phyloP scores from a whole-genome alignment of 441 rosid genomes.

The Eutrema salsugineum region DNA sequence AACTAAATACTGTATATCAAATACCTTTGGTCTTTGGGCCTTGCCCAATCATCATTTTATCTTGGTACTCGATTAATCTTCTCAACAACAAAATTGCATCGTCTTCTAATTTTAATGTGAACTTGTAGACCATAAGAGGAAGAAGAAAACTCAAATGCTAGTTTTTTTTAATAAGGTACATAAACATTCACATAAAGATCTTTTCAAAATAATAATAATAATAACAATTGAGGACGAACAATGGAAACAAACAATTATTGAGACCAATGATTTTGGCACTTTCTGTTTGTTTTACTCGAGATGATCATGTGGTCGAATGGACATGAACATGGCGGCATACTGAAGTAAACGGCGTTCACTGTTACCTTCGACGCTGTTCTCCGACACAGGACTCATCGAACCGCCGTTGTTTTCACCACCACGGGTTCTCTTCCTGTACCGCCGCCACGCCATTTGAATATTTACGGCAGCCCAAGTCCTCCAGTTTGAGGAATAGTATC shows the following conservation, averaged over 20 bases:
- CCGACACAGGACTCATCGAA: conserved; percentile 32
- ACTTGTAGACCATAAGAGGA: no score
- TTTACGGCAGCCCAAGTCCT: conserved; percentile 67
- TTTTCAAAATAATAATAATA: background rate
- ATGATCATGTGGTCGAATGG: conserved; percentile 61
- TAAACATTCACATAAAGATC: background rate
- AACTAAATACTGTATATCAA: no score
- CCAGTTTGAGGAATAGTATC: conserved; percentile 67
- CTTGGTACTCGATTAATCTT: no score
- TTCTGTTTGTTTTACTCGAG: conserved; percentile 37
- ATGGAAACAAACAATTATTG: background rate
- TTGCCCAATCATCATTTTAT: background rate
- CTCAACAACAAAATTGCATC: no score
- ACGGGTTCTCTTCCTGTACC: conserved; percentile 39
- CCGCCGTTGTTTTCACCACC: conserved; percentile 25
- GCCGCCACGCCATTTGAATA: conserved; percentile 55
- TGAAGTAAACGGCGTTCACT: conserved; percentile 39
- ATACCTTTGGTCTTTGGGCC: background rate
- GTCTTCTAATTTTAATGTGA: no score
- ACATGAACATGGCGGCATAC: conserved; percentile 59
- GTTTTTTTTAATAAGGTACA: background rate
- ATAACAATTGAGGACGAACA: background rate
- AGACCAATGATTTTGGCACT: background rate
- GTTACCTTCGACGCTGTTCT: conserved; percentile 26
- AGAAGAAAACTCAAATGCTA: conserved; percentile 3